These are phyloP conservation scores for Lizonia empirigonia DNA, from an alignment of 2,329 filamentous ascomycete genomes.

Conservation along the genomic window DNA sequence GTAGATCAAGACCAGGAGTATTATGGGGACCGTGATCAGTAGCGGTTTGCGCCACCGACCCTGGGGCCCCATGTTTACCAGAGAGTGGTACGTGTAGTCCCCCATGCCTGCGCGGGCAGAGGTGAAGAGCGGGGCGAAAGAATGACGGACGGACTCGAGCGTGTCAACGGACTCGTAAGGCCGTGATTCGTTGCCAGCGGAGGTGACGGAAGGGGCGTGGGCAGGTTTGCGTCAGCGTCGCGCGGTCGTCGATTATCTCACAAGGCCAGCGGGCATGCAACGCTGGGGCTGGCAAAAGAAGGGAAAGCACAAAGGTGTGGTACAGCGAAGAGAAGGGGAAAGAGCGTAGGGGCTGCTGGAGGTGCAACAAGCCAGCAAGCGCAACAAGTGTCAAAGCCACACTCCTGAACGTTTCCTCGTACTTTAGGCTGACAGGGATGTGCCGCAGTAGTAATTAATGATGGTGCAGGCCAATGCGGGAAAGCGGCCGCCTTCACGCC, in stretches of 20 bases:
- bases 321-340: slow-evolving; percentile 18
- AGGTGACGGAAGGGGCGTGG: slow-evolving; percentile 1
- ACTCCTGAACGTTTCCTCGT: slow-evolving; percentile 16
- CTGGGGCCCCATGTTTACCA: slow-evolving; percentile 43
- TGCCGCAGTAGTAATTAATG: slow-evolving; percentile 12
- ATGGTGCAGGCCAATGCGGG: slow-evolving; percentile 7
- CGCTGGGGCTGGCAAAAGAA: background rate
- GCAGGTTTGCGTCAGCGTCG: slow-evolving; percentile 9
- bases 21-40: slow-evolving; percentile 40
- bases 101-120: slow-evolving; percentile 15
- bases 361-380: slow-evolving; percentile 4
- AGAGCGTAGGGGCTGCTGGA: slow-evolving; percentile 15
- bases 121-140: slow-evolving; percentile 7
- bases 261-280: slow-evolving; percentile 1
- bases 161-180: slow-evolving; percentile 1
- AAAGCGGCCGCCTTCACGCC: slow-evolving; percentile 19
- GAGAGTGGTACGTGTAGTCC: slow-evolving; percentile 39
- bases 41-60: slow-evolving; percentile 44
- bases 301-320: slow-evolving; percentile 6
- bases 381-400: slow-evolving; percentile 18
- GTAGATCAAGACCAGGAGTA: slow-evolving; percentile 39
- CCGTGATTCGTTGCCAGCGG: slow-evolving; percentile 6
- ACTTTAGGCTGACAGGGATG: slow-evolving; percentile 14
- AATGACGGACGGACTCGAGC: slow-evolving; percentile 1
- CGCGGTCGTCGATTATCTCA: slow-evolving; percentile 1